Conservation (phyloP, 306 rosid genomes). For the Cucurbita pepo region DNA sequence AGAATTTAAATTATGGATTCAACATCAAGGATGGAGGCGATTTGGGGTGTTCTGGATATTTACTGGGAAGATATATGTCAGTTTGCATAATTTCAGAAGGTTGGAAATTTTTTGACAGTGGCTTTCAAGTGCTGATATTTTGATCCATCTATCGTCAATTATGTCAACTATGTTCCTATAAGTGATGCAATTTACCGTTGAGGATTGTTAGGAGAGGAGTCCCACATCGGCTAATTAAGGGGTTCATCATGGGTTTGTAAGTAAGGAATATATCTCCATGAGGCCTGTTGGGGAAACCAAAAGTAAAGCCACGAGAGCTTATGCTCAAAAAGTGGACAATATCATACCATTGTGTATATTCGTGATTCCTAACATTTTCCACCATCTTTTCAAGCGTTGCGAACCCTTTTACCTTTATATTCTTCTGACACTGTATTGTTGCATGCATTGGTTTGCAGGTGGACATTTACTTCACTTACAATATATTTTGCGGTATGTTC, state of each 20-base stretch:
- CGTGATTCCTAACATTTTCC: background rate
- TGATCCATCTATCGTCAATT: background rate
- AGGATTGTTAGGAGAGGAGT: no score
- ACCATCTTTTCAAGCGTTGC: background rate
- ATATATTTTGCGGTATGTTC: slow-evolving; percentile 56
- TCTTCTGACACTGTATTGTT: slow-evolving; percentile 2
- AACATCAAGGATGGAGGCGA: background rate
- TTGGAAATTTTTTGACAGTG: background rate
- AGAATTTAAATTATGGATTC: background rate
- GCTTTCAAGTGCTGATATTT: background rate
- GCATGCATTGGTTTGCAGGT: slow-evolving; percentile 31
- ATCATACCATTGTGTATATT: no score
- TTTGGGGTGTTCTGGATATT: background rate
- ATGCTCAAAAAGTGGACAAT: no score
- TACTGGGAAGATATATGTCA: background rate
- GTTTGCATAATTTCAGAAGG: background rate
- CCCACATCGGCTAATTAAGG: no score
- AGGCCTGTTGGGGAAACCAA: no score
- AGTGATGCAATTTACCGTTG: background rate
- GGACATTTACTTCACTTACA: slow-evolving; percentile 63
- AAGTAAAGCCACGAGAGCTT: no score
- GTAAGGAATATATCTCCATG: no score
- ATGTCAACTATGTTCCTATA: background rate
- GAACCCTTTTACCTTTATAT: slow-evolving; percentile 1
- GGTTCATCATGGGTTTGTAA: no score